These are phyloP conservation scores for Ilyonectria robusta DNA, from an alignment of 2,329 filamentous ascomycete genomes.

Conservation along the genomic window DNA sequence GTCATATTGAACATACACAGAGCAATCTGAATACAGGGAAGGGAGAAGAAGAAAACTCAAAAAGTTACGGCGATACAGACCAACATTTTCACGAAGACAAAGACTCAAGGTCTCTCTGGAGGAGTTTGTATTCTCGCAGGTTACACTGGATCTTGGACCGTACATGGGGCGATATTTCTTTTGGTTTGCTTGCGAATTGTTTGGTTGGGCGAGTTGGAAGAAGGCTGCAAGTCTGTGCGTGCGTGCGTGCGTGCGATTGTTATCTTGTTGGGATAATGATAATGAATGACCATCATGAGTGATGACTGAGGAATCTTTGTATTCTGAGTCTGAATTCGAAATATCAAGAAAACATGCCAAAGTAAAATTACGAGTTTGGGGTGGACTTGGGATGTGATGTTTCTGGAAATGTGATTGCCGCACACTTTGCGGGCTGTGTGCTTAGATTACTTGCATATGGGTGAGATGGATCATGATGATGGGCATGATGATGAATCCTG, in stretches of 20 bases:
- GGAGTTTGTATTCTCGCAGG: conserved; percentile 34
- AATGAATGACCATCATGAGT: conserved; percentile 52
- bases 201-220: conserved; percentile 4
- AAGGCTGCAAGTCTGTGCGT: conserved; percentile 2
- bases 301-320: conserved; percentile 48
- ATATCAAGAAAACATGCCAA: conserved; percentile 23
- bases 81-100: conserved; percentile 41
- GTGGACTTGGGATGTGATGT: background rate
- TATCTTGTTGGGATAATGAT: conserved; percentile 51
- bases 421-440: background rate
- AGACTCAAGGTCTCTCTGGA: conserved; percentile 29
- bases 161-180: conserved; percentile 29
- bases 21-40: conserved; percentile 36
- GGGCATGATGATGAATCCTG: conserved; percentile 5
- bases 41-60: conserved; percentile 26
- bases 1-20: conserved; percentile 39
- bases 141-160: conserved; percentile 33
- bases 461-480: background rate
- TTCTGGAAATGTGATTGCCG: background rate
- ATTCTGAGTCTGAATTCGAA: conserved; percentile 49
- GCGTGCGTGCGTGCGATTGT: conserved; percentile 19
- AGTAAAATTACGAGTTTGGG: background rate
- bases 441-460: background rate
- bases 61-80: conserved; percentile 41
- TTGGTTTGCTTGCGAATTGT: conserved; percentile 31